Conservation (phyloP, 495 filamentous ascomycete species). For the Aspergillus incahuasiensis region DNA sequence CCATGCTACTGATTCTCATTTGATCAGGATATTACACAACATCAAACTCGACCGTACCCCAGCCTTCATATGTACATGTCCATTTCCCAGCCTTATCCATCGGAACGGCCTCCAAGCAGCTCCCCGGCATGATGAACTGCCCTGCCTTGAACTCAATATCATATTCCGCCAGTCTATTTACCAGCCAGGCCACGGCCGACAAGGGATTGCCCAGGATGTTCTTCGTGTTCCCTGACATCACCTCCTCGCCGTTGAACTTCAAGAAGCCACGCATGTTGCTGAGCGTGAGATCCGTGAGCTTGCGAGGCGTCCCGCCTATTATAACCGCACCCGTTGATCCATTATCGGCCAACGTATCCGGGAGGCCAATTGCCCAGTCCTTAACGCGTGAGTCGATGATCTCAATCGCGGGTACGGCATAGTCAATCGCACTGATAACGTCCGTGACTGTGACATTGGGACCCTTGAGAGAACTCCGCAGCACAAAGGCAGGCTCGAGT, state of each 20-base stretch:
- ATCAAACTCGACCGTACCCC: slow-evolving; percentile 22
- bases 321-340: slow-evolving; percentile 18
- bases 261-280: slow-evolving; percentile 16
- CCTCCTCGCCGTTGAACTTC: slow-evolving; percentile 18
- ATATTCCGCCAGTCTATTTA: slow-evolving; percentile 18
- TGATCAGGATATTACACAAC: slow-evolving; percentile 10
- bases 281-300: slow-evolving; percentile 17
- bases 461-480: slow-evolving; percentile 8
- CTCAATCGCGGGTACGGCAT: slow-evolving; percentile 21
- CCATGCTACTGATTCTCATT: neutral
- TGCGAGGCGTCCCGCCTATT: slow-evolving; percentile 20
- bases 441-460: slow-evolving; percentile 22
- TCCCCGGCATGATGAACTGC: slow-evolving; percentile 19
- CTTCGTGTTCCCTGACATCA: slow-evolving; percentile 20
- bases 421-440: slow-evolving; percentile 22
- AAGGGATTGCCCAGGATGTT: slow-evolving; percentile 22
- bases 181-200: slow-evolving; percentile 18
- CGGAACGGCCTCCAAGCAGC: slow-evolving; percentile 20
- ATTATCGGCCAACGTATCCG: slow-evolving; percentile 22
- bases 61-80: slow-evolving; percentile 19
- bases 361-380: slow-evolving; percentile 23
- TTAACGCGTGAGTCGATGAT: slow-evolving; percentile 23
- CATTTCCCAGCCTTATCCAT: slow-evolving; percentile 17
- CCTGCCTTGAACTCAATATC: slow-evolving; percentile 18
- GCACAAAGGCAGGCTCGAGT: slow-evolving; percentile 21